Evolutionary conservation across 345 rosid genomes (phyloP).

Genomic region (Eucalyptus marginata): DNA sequence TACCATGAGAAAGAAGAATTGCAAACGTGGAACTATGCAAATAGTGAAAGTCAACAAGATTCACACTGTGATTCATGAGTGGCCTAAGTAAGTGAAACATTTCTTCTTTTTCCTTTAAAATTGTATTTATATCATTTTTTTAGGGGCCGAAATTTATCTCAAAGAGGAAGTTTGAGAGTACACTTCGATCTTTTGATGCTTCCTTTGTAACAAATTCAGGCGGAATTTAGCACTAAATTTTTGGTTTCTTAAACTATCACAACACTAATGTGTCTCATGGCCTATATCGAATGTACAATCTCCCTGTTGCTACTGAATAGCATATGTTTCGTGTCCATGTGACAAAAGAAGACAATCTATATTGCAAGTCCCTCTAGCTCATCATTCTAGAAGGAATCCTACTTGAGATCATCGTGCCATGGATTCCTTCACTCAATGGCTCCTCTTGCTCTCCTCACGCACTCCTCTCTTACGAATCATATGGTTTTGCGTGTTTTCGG

Average conservation of each 20-base stretch:
- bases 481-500: no score
- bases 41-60: neutral
- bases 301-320: neutral
- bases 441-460: no score
- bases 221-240: conserved; percentile 39
- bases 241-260: conserved; percentile 77
- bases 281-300: conserved; percentile 41
- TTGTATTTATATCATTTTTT: neutral
- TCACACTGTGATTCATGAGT: neutral
- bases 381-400: no score
- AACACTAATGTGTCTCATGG: conserved; percentile 57
- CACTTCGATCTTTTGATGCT: neutral
- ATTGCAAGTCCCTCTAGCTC: neutral
- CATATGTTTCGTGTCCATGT: neutral
- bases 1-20: neutral
- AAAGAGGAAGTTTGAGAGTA: neutral
- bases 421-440: no score
- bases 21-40: neutral
- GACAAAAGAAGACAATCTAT: no score
- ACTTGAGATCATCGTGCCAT: no score
- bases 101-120: neutral
- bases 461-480: no score
- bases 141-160: neutral
- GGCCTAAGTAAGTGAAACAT: neutral
- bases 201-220: conserved; percentile 13